Base-by-base conservation (phyloP, 75 land plant species). In the Cunninghamia lanceolata region DNA sequence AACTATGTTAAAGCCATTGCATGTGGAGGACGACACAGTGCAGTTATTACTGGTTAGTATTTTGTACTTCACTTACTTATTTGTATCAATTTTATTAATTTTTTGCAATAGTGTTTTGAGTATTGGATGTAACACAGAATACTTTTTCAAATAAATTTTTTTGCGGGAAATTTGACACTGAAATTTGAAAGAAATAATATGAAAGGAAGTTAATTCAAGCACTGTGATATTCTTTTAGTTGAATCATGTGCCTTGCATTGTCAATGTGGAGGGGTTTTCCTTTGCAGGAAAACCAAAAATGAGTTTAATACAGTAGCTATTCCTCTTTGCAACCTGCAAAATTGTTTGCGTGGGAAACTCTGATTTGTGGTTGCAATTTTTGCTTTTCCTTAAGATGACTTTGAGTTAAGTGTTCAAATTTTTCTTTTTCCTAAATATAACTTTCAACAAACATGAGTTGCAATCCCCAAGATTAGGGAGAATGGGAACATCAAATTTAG, bases 21-120 rank as follows among this genome's bases (percentile, higher is more conserved):
- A 13, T 98, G 99, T 95, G 99, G 99, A 70, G 99, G 99, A 21
- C 94, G 99, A 32, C 99, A 98, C 82, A 98, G 99, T 92, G 98
- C 98, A 63, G 97, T 93, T 11, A 71, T 98, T 52, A 98, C 99
- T 91, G 99, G 99, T 98, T 42, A 35, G 84, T 39, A 28, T 52
- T 73, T 63, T 70, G 30, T 54, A 34, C 28, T 38, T 86, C 21
- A 39, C 28, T 16, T 45, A 6, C 46, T 80, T 80, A 11, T 45
- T 80, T 80, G 16, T 43, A 43, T 45, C 43, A 19, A n/a, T 80
- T 80, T 43, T 45, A 80, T 80, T 28, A 42, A 11, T 45, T 80
- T 40, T 38, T 19, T 77, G 28, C 8, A 75, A 8, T 17, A 78
- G 45, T 17, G 2, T 28, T 25, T 34, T 80, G 52, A 10, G 6